Evolutionary conservation across 495 filamentous ascomycete genomes (phyloP).

Genomic region (Sphaerosporella brunnea): DNA sequence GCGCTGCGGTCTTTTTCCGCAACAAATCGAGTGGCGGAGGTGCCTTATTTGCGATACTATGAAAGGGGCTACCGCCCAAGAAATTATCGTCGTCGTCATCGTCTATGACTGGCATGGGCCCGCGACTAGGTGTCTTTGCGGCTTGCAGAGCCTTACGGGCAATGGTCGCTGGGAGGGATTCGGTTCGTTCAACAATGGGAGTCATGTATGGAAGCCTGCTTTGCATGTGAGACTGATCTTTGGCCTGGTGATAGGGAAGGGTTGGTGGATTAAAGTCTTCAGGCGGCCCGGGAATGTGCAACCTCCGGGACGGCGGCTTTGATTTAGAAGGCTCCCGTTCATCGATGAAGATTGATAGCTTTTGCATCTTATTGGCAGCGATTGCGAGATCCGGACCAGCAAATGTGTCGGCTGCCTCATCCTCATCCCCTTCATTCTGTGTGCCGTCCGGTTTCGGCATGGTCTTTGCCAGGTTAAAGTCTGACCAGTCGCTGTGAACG

Average conservation of each 20-base stretch:
- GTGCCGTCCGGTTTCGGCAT: background rate
- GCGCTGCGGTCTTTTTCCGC: background rate
- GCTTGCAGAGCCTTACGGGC: constrained; percentile 1
- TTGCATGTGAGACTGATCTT: constrained; percentile 45
- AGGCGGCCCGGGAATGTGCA: constrained; percentile 52
- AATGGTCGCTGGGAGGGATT: constrained; percentile 38
- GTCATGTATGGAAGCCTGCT: constrained; percentile 95
- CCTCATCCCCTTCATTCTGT: constrained; percentile 3
- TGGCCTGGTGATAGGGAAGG: constrained; percentile 49
- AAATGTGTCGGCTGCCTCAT: constrained; percentile 11
- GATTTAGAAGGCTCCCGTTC: constrained; percentile 24
- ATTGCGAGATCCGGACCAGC: constrained; percentile 8
- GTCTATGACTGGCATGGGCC: background rate
- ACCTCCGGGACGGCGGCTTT: constrained; percentile 29
- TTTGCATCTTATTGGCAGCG: background rate
- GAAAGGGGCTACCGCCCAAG: constrained; percentile 8
- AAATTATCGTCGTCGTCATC: constrained; percentile 8
- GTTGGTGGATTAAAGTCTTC: constrained; percentile 66
- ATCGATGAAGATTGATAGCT: constrained; percentile 14
- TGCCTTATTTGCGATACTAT: background rate
- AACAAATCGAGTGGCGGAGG: constrained; percentile 22
- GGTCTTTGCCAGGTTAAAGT: constrained; percentile 13
- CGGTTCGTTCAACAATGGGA: constrained; percentile 87
- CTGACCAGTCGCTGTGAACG: constrained; percentile 23
- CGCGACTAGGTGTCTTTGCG: constrained; percentile 21